Evolutionary conservation across 495 filamentous ascomycete species (phyloP).

Genomic region (Amphirosellinia nigrospora): DNA sequence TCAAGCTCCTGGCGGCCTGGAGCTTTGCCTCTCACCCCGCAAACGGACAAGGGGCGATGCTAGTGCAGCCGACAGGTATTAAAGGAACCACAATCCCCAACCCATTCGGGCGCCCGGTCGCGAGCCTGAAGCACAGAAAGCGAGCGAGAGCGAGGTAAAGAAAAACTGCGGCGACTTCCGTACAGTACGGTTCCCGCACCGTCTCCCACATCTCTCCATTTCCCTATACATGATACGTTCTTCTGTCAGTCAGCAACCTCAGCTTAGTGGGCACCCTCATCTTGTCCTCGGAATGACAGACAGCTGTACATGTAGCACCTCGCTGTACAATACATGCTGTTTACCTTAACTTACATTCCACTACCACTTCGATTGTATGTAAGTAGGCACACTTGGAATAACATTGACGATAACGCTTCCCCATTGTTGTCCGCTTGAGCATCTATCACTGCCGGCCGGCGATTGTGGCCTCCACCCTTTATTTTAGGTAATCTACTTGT

Average conservation of each 20-base stretch:
- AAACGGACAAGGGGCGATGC: constrained; percentile 29
- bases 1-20: constrained; percentile 20
- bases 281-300: neutral
- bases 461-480: neutral
- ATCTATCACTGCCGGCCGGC: neutral
- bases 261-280: no score
- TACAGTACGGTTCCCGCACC: neutral
- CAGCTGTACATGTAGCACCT: constrained; percentile 4
- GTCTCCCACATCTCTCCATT: no score
- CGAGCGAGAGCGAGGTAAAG: neutral
- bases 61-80: constrained; percentile 27
- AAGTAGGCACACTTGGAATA: neutral
- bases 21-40: constrained; percentile 26
- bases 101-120: constrained; percentile 14
- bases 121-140: constrained; percentile 18
- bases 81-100: constrained; percentile 27
- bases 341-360: no score
- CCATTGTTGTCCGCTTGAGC: neutral
- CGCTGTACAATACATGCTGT: neutral
- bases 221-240: neutral
- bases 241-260: no score
- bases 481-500: neutral
- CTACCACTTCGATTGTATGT: neutral
- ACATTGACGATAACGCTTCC: neutral
- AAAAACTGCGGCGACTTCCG: neutral